Conservation (phyloP, 2,329 filamentous ascomycete genomes). For the Aspergillus eucalypticola region DNA sequence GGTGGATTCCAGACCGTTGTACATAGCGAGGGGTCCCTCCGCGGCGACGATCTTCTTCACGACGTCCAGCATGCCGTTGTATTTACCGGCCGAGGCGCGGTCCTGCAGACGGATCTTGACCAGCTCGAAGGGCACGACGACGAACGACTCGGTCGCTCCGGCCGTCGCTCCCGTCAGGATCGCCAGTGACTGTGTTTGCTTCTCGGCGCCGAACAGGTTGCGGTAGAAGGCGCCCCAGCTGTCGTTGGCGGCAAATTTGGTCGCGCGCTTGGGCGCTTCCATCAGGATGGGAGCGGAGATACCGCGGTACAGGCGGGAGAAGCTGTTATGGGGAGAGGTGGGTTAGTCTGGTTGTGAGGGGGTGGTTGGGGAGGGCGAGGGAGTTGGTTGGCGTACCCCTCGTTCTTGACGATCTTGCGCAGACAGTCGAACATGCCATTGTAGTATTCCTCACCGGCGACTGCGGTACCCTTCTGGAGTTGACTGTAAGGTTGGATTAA, state of each 20-base stretch:
- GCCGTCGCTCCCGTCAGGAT: constrained; percentile 92
- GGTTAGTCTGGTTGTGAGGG: not conserved
- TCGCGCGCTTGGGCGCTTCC: constrained; percentile 94
- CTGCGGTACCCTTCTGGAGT: constrained; percentile 73
- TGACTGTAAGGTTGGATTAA: constrained; percentile 60
- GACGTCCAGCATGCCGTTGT: constrained; percentile 56
- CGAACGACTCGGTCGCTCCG: constrained; percentile 92
- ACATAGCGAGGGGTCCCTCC: constrained; percentile 84
- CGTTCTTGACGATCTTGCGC: constrained; percentile 91
- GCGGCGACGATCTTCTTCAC: constrained; percentile 70
- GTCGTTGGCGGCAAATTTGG: constrained; percentile 98
- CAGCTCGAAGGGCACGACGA: constrained; percentile 96
- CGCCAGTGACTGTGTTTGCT: constrained; percentile 91
- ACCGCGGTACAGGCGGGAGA: constrained; percentile 89
- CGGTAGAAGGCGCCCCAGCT: constrained; percentile 97
- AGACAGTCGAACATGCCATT: constrained; percentile 99
- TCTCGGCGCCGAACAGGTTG: constrained; percentile 74
- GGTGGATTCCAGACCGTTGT: constrained; percentile 95
- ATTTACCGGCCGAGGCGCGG: constrained; percentile 81
- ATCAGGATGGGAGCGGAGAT: constrained; percentile 96
- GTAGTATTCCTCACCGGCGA: constrained; percentile 76
- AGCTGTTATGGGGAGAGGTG: constrained; percentile 49
- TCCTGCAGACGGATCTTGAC: constrained; percentile 99
- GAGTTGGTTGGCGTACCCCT: constrained; percentile 68
- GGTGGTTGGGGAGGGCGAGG: not conserved